Conservation (phyloP, 2,329 filamentous ascomycete species). For the Amylocarpus encephaloides region DNA sequence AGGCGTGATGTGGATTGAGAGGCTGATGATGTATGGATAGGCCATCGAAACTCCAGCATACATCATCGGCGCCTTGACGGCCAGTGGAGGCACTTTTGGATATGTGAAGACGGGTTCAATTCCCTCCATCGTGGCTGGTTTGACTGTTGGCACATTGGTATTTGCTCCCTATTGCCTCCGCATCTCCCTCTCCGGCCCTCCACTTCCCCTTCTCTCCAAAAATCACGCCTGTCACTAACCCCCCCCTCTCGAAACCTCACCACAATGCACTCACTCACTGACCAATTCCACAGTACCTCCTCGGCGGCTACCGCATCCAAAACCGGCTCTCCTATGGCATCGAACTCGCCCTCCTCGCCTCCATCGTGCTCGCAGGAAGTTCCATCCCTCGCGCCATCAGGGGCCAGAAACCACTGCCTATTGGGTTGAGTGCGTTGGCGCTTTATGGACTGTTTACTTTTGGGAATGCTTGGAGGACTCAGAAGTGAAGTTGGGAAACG, state of each 20-base stretch:
- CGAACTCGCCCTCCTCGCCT: conserved; percentile 84
- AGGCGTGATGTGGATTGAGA: background rate
- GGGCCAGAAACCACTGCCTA: conserved; percentile 75
- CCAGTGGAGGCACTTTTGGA: conserved; percentile 79
- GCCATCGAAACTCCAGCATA: conserved; percentile 60
- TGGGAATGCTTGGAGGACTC: conserved; percentile 55
- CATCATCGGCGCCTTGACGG: conserved; percentile 73
- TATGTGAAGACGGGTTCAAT: conserved; percentile 79
- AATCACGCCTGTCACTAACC: too few relatives aligned
- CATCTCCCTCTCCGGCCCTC: too few relatives aligned
- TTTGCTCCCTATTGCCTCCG: conserved; percentile 9
- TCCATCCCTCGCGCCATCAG: conserved; percentile 83
- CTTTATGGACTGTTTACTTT: conserved; percentile 74
- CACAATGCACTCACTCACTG: too few relatives aligned
- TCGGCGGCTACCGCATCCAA: conserved; percentile 76
- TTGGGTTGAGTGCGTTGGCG: conserved; percentile 71
- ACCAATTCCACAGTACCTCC: conserved; percentile 45
- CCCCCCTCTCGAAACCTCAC: too few relatives aligned
- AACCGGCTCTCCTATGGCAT: conserved; percentile 72
- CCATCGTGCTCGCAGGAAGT: conserved; percentile 73
- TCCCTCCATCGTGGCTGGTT: conserved; percentile 78
- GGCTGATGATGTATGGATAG: conserved; percentile 15
- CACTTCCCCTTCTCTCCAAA: background rate
- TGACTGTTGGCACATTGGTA: conserved; percentile 68
- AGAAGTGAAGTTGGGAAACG: conserved; percentile 32